Base-by-base conservation (phyloP, 345 rosid genomes). In the Hibiscus tridactylites region DNA sequence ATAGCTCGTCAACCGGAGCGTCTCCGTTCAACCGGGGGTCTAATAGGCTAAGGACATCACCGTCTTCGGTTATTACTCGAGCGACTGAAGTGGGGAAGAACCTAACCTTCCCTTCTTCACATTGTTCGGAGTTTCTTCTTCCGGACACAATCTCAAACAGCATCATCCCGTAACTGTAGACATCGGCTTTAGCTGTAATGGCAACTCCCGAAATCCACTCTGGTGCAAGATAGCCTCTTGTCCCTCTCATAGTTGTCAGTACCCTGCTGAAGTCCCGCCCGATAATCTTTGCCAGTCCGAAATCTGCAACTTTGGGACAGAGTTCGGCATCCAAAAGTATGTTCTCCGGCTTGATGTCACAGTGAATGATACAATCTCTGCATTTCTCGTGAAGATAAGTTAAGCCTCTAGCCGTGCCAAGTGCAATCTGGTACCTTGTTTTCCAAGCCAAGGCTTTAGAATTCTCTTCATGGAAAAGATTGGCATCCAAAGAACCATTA, bases 141-240 rank as follows among this genome's bases (percentile, higher is more conserved):
- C 96, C 93, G 1, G 97, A 91, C 26, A 89, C 80, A 66, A 89
- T 5, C 81, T 93, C 98, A 10, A 93, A 87, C 24, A 93, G 81
- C 93, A 91, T 88, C 97, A 93, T 91, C 9, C 98, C 98, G 9
- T 85, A 91, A 80, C 98, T 93, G 72, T 89, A 93, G 35, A 93
- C 97, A 73, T 93, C 97, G 0, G 93, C 97, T 73, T 93, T 93
- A 5, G 91, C 83, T 6, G 93, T 91, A 58, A 89, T 80, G 24
- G 96, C 88, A n/a, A 91, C 90, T 24, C 96, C 97, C 0, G 97
- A 90, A 64, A 93, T 83, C 98, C 96, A 93, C 74, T 93, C 97
- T 0, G 93, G 97, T 2, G 92, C 98, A 4, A 93, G 96, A 73
- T 93, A 93, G 13, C 98, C 96, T 82, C 96, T 84, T 15, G 96